A percentile compares a stretch with the other conserved stretches of the same genome.
phyloP scores from a whole-genome alignment of 176 grass and related monocot species.

The Otatea glauca region DNA sequence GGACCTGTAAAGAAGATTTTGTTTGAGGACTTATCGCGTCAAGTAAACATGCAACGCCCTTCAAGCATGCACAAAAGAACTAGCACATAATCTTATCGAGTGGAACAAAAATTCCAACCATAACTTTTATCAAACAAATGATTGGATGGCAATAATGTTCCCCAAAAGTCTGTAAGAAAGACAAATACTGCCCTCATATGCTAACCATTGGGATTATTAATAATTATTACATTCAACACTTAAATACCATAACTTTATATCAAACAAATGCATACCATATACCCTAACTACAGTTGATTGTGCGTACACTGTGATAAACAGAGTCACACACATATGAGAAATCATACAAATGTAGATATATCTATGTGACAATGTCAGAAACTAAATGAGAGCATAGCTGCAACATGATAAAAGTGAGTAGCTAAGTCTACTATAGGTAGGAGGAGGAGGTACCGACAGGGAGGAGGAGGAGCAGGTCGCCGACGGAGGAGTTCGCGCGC shows the following conservation, averaged over 20 bases:
- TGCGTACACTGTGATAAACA: background rate
- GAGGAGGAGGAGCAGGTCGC: no score
- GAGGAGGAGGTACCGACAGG: no score
- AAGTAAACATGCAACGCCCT: slow-evolving; percentile 22
- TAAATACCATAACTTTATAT: background rate
- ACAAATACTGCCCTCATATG: no score
- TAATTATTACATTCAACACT: no score
- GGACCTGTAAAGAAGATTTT: slow-evolving; percentile 74
- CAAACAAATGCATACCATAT: background rate
- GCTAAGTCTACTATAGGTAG: no score
- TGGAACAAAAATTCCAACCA: background rate
- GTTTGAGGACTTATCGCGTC: slow-evolving; percentile 24
- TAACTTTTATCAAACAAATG: no score
- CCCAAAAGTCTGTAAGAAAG: no score
- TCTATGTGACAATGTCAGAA: no score
- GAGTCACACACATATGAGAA: slow-evolving; percentile 1
- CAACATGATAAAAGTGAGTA: slow-evolving; percentile 12
- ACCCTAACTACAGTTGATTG: background rate
- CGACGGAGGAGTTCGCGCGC: no score
- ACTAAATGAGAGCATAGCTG: background rate
- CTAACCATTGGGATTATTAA: no score
- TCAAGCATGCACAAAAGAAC: slow-evolving; percentile 25
- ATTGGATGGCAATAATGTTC: no score
- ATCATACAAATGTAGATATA: slow-evolving; percentile 22
- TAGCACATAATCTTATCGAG: background rate